Evolutionary conservation across 768 basidiomycete species (phyloP), one percentile per base, ranked within the genome.

Genomic region (Boletus vinaceobasis): DNA sequence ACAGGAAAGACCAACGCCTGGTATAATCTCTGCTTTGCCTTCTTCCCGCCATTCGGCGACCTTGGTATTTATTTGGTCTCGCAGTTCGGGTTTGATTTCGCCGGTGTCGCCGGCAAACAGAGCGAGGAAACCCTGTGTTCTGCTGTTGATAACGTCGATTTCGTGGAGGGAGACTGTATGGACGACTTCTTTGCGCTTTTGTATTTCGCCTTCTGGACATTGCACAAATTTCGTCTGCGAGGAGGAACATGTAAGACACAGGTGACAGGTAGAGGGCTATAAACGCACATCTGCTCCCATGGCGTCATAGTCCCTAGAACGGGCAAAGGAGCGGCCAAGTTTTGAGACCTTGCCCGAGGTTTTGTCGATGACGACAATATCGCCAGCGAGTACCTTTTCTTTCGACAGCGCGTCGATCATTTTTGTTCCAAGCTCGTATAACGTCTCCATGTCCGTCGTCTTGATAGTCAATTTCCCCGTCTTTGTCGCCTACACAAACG

Each of bases 381-480:
- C 97, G 26, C 97, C 97, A 0, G 87, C 87, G 7, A 93, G 80
- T 7, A 98, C 93, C 65, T 98, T 98, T 75, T 98, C 97, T 74
- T 98, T 97, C 37, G 93, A 89, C 29, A 99, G 75, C 4, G 94
- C 87, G 61, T 99, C 97, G 46, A 99, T 98, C 97, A 99, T 98
- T 80, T 98, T 99, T 47, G 87, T 92, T 11, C 97, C 97, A 31
- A 98, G 81, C 73, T 99, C 97, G 69, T 99, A 99, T 32, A 99
- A 88, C 5, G 97, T 98, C 76, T 98, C 97, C 97, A 99, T 98
- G 71, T 98, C 96, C 3, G 94, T 97, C 14, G 93, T 96, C 74
- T 98, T 98, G 65, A 99, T 89, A 0, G 97, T 98, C 56, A 98
- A 72, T 70, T 97, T 95, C 3, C 96, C 97, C 2, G 97, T 98